Evolutionary conservation across 1,139 yeast species (phyloP).

Genomic region (Diutina rugosa): DNA sequence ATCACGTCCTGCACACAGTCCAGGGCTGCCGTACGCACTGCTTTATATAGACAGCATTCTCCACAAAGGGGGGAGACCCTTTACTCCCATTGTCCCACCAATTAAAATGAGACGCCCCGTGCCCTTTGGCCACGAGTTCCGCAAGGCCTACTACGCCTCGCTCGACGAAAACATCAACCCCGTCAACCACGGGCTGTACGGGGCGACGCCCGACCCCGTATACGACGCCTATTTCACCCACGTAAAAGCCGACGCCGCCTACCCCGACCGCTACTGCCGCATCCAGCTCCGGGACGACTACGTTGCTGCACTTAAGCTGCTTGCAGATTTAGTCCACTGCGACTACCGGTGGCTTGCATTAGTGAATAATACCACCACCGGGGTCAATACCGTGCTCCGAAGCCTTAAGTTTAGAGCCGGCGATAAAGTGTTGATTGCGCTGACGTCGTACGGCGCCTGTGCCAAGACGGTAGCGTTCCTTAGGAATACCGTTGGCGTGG

Average conservation of each 20-base stretch:
- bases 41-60: neutral
- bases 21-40: neutral
- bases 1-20: neutral
- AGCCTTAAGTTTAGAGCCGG: slow-evolving; percentile 38
- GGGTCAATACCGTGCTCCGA: slow-evolving; percentile 45
- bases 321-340: slow-evolving; percentile 29
- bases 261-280: slow-evolving; percentile 29
- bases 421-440: slow-evolving; percentile 40
- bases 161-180: slow-evolving; percentile 23
- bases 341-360: slow-evolving; percentile 34
- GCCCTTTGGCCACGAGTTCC: slow-evolving; percentile 41
- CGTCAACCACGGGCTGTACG: slow-evolving; percentile 46
- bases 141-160: slow-evolving; percentile 29
- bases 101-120: neutral
- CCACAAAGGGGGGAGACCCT: neutral
- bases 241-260: slow-evolving; percentile 15
- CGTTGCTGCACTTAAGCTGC: slow-evolving; percentile 15
- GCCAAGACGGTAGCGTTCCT: slow-evolving; percentile 39
- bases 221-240: slow-evolving; percentile 14
- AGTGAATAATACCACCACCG: slow-evolving; percentile 49
- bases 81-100: too few relatives aligned
- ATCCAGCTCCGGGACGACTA: slow-evolving; percentile 13
- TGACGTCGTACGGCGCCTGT: slow-evolving; percentile 49
- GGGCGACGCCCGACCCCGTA: slow-evolving; percentile 31
- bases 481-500: slow-evolving; percentile 27